Evolutionary conservation across 1,284 basidiomycete genomes (phyloP), one percentile per base, ranked within the genome.

Genomic region (Peniophora sp.): DNA sequence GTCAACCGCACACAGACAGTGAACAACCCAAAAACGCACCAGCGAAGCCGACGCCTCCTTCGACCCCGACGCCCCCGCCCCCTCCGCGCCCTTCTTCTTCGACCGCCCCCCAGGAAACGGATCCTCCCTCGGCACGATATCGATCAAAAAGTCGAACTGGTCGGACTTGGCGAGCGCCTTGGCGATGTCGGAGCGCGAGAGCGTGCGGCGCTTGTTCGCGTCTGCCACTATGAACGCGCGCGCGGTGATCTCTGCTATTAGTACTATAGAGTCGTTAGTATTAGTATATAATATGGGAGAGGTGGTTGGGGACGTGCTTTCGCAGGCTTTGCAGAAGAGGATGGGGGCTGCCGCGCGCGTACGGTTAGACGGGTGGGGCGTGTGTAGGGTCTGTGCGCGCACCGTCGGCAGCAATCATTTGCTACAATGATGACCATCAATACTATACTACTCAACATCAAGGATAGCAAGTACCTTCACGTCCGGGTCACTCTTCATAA

Each of bases 341-440:
- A 97, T 90, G 6, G 93, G 93, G 14, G 92, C 93, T 89, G 65
- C 47, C 24, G 32, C 47, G 54, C 24, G 47, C 42, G 32, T 35
- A 39, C 35, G 41, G 41, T 37, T 22, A 47, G 24, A 47, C 22
- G 44, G n/a, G 24, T 34, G 27, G 20, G 35, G 24, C 8, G 41
- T 23, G 32, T 47, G 32, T 15, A 43, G 17, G 5, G 12, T 32
- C 27, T 32, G 35, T 20, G 47, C 34, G 63, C 77, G 60, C 66
- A 89, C 88, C 88, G 68, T 96, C 93, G 48, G 92, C 91, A 52
- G 92, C 91, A 60, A 97, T 96, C 93, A 96, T 97, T 92, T 94
- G 60, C 8, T 35, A 24, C 46, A 47, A 50, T n/a, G n/a, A n/a
- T n/a, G n/a, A n/a, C n/a, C n/a, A 49, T 47, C n/a, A n/a, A 14